These are phyloP conservation scores for Ophiocordyceps robertsii DNA, from an alignment of 2,329 filamentous ascomycete species.

Conservation along the genomic window DNA sequence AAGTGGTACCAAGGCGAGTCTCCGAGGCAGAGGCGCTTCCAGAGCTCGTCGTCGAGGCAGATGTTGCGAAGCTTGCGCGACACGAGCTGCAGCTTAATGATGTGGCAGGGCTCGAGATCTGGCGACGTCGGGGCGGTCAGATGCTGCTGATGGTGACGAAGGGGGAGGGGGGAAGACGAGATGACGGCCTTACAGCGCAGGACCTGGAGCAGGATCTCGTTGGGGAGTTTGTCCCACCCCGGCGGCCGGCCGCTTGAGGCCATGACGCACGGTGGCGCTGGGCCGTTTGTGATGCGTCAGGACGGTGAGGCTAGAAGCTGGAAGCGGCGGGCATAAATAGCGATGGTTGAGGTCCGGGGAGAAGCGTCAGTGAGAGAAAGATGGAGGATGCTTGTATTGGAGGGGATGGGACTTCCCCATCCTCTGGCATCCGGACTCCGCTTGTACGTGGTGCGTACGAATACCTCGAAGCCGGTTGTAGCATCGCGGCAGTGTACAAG, in stretches of 20 bases:
- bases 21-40: constrained; percentile 64
- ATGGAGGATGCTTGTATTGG: background rate
- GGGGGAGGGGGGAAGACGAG: background rate
- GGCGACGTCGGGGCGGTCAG: background rate
- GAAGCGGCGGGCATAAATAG: background rate
- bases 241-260: constrained; percentile 7
- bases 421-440: background rate
- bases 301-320: background rate
- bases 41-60: constrained; percentile 61
- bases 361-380: background rate
- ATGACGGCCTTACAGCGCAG: constrained; percentile 37
- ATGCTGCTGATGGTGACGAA: background rate
- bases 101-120: constrained; percentile 22
- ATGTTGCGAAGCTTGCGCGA: constrained; percentile 52
- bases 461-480: background rate
- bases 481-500: background rate
- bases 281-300: background rate
- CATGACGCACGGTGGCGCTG: constrained; percentile 13
- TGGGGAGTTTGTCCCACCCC: constrained; percentile 38
- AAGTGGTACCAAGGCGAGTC: constrained; percentile 51
- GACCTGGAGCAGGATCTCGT: constrained; percentile 51
- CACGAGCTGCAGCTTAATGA: constrained; percentile 56
- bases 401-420: background rate
- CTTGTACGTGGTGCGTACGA: too few species aligned
- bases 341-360: background rate